Base-by-base conservation (phyloP, 2,329 filamentous ascomycete species). In the Sporothrix schenckii region DNA sequence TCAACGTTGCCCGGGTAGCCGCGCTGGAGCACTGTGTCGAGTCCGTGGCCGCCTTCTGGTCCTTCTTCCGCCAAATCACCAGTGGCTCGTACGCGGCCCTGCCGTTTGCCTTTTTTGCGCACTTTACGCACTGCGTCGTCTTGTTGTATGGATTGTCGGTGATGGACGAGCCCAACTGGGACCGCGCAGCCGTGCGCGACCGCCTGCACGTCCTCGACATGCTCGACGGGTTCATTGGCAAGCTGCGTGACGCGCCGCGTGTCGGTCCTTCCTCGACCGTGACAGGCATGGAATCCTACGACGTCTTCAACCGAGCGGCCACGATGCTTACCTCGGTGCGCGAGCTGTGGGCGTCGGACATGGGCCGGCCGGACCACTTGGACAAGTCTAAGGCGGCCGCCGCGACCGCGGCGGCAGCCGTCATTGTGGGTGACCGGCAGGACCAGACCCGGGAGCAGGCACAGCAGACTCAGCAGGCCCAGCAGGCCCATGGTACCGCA, bases 151-250 rank as follows among this genome's bases (percentile, higher is more conserved):
- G 74, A 21, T 74, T 81, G 21, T 75, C 76, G 14, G 73, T 77
- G 3, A 69, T 79, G 9, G 78, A 81, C 58, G 80, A 81, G 60
- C 77, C 80, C 1, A 74, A 76, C 0, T 83, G 81, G 80, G 80
- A 82, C 74, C 76, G 80, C 1, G 72, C 74, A 11, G 76, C 75
- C 19, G 77, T 79, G 5, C 74, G 76, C 14, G 72, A 73, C 53
- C 75, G 75, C 5, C 68, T 82, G n/a, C 78, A 81, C 63, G 71
- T 82, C 21, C 70, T 81, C 5, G 71, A 72, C n/a, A 72, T 80
- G 24, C 72, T 76, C 44, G 74, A 75, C 41, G 75, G 74, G 19
- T 73, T 79, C 39, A 69, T 73, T 9, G 67, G 30, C n/a, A 72
- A 70, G 69, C 72, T 75, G 49, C 68, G 71, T 53, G 47, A 69